These are phyloP conservation scores for Dothistroma pini DNA, from an alignment of 2,329 filamentous ascomycete genomes.

Conservation along the genomic window DNA sequence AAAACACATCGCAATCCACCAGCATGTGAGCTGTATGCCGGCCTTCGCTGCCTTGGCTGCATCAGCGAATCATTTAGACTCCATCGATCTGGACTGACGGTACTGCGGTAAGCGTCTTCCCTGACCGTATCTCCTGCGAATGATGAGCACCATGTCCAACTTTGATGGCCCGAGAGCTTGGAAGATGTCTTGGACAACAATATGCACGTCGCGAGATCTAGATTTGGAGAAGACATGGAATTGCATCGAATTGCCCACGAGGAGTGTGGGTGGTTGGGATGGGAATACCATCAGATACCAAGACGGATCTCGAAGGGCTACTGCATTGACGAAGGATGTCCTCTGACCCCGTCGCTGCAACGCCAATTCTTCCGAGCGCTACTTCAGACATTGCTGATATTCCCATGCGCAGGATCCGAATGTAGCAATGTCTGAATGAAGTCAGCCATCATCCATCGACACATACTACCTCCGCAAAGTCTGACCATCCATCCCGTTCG, in stretches of 20 bases:
- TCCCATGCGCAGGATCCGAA: too few relatives aligned
- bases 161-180: background rate
- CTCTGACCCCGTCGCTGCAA: too few relatives aligned
- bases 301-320: background rate
- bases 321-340: background rate
- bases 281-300: background rate
- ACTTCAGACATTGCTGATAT: too few relatives aligned
- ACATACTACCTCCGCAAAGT: too few relatives aligned
- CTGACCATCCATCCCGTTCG: too few relatives aligned
- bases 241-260: too few relatives aligned
- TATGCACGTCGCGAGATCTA: background rate
- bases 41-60: background rate
- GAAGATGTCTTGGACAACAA: background rate
- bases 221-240: background rate
- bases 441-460: too few relatives aligned
- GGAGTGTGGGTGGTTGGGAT: too few relatives aligned
- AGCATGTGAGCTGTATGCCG: background rate
- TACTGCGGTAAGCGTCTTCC: background rate
- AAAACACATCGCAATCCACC: background rate
- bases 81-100: too few relatives aligned
- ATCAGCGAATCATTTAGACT: background rate
- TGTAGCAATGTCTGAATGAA: too few relatives aligned
- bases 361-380: too few relatives aligned
- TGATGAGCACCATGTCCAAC: background rate
- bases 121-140: background rate